phyloP scores from a whole-genome alignment of 192 early-diverging fungal species.

The Coemansia sp. region DNA sequence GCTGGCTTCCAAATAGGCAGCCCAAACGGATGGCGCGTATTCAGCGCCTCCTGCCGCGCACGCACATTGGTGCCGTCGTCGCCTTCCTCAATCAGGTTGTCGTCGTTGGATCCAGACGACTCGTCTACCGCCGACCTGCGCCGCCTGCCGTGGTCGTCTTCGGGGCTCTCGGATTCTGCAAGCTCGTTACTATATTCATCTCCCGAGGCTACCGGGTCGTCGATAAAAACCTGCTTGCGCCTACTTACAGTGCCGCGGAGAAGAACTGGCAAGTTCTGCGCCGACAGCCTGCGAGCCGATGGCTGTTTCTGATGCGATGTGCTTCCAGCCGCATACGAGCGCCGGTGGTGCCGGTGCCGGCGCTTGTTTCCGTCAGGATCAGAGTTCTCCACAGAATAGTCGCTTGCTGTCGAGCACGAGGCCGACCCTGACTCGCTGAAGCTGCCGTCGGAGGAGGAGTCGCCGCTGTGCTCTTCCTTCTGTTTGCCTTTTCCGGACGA shows the following conservation, averaged over 20 bases:
- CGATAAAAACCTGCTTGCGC: slow-evolving; percentile 25
- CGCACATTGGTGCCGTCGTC: slow-evolving; percentile 49
- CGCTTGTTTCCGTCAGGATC: slow-evolving; percentile 17
- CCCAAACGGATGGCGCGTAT: slow-evolving; percentile 87
- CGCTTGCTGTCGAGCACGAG: slow-evolving; percentile 47
- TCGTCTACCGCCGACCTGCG: slow-evolving; percentile 23
- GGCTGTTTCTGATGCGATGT: slow-evolving; percentile 3
- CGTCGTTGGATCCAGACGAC: slow-evolving; percentile 24
- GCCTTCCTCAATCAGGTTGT: slow-evolving; percentile 27
- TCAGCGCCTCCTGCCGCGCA: slow-evolving; percentile 66
- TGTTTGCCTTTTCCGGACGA: not conserved
- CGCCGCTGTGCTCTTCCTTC: slow-evolving; percentile 6
- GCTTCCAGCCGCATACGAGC: slow-evolving; percentile 15
- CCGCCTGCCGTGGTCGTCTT: slow-evolving; percentile 11
- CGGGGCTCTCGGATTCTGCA: slow-evolving; percentile 10
- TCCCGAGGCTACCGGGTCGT: slow-evolving; percentile 13
- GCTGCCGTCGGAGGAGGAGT: slow-evolving; percentile 17
- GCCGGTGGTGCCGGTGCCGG: slow-evolving; percentile 41
- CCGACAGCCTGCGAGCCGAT: slow-evolving; percentile 21
- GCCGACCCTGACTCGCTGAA: slow-evolving; percentile 46
- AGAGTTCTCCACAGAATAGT: slow-evolving; percentile 30
- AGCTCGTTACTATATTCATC: slow-evolving; percentile 11
- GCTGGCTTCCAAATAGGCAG: slow-evolving; percentile 96
- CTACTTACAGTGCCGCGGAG: slow-evolving; percentile 30
- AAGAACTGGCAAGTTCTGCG: slow-evolving; percentile 22